Percentiles rank a stretch among this genome's conserved stretches.
phyloP scores from a whole-genome alignment of 352 stramenopile genomes.

The Globisporangium spiculum region DNA sequence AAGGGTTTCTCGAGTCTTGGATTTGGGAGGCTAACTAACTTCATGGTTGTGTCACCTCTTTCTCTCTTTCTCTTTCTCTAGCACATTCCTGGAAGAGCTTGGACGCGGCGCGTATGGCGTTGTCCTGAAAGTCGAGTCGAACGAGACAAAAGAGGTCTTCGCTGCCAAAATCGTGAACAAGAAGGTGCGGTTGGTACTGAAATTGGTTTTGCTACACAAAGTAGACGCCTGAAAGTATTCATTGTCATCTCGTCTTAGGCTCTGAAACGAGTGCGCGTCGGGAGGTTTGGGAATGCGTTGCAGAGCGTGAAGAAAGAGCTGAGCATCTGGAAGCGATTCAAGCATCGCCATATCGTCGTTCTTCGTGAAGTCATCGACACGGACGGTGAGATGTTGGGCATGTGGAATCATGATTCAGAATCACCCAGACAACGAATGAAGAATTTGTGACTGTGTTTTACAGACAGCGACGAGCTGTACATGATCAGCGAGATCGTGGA shows the following conservation, averaged over 20 bases:
- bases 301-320: conserved; percentile 92
- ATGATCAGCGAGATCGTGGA: conserved; percentile 85
- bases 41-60: neutral
- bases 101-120: conserved; percentile 72
- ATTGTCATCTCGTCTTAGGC: neutral
- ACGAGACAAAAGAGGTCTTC: conserved; percentile 67
- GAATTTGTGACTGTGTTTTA: neutral
- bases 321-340: conserved; percentile 96
- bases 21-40: neutral
- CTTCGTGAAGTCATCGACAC: conserved; percentile 96
- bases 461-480: conserved; percentile 76
- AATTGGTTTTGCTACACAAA: neutral
- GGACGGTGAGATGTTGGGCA: conserved; percentile 33
- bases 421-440: neutral
- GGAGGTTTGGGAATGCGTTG: conserved; percentile 69
- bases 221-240: neutral
- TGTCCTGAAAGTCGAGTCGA: conserved; percentile 66
- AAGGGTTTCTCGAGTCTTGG: neutral
- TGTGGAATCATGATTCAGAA: no score
- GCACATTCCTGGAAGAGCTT: conserved; percentile 70
- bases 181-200: conserved; percentile 20
- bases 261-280: conserved; percentile 66
- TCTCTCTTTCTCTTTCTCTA: conserved; percentile 15
- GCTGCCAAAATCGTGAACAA: conserved; percentile 80
- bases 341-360: conserved; percentile 93